A percentile compares a stretch with the other conserved stretches of the same genome.
phyloP scores from a whole-genome alignment of 2,329 filamentous ascomycete genomes.

The Ceratocystis cubensis region DNA sequence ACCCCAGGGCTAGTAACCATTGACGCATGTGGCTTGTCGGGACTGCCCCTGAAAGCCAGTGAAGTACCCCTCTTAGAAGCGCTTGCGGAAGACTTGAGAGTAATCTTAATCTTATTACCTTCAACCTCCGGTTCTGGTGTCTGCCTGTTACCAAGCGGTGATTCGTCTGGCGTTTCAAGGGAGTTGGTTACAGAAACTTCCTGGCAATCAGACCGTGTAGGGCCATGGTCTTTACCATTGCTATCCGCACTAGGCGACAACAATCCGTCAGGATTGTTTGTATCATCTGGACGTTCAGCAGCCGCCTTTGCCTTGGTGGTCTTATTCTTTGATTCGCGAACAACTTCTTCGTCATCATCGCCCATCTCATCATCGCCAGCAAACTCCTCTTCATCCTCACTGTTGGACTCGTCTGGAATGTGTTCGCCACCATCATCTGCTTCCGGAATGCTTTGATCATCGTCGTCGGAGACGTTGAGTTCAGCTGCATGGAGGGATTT shows the following conservation, averaged over 20 bases:
- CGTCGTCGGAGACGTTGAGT: conserved; percentile 28
- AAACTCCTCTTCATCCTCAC: conserved; percentile 43
- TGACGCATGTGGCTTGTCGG: conserved; percentile 40
- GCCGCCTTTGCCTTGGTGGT: conserved; percentile 46
- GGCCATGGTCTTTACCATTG: conserved; percentile 4
- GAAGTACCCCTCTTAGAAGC: conserved; percentile 30
- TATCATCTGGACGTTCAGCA: conserved; percentile 28
- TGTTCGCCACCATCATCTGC: conserved; percentile 62
- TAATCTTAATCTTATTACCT: conserved; percentile 13
- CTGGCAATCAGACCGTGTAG: conserved; percentile 1
- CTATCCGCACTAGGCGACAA: conserved; percentile 17
- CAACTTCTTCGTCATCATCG: conserved; percentile 38
- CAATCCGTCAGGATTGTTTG: conserved; percentile 11
- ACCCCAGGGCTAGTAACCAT: conserved; percentile 27
- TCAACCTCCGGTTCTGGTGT: conserved; percentile 10
- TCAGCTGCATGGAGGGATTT: conserved; percentile 14
- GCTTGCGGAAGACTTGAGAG: conserved; percentile 25
- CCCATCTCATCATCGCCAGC: conserved; percentile 46
- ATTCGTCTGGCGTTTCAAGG: conserved; percentile 19
- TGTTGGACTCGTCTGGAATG: conserved; percentile 44
- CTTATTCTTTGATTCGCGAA: conserved; percentile 25
- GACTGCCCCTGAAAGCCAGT: conserved; percentile 49
- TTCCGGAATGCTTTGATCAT: conserved; percentile 56
- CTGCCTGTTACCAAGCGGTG: conserved; percentile 13
- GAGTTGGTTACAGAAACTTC: conserved; percentile 14